phyloP scores from a whole-genome alignment of 805 yeast species.

The Martiniozyma abietophila region DNA sequence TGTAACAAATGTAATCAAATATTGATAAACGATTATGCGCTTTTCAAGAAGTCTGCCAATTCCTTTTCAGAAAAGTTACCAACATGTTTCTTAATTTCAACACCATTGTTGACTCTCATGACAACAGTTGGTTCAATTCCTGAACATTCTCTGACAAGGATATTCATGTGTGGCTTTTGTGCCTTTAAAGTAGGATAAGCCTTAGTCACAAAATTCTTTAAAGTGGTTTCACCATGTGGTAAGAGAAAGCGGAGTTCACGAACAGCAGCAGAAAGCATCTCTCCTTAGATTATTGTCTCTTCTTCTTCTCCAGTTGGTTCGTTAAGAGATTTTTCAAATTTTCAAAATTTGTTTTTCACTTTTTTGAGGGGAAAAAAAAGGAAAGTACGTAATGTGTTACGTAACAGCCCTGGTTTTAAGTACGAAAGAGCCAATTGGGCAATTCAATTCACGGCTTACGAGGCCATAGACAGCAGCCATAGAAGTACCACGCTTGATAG shows the following conservation, averaged over 20 bases:
- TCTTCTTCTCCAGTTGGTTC: conserved; percentile 7
- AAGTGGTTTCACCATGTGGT: conserved; percentile 65
- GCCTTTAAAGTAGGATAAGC: conserved; percentile 59
- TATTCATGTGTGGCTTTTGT: conserved; percentile 58
- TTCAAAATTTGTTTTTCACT: conserved; percentile 22
- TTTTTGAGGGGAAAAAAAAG: conserved; percentile 21
- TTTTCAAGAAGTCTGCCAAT: conserved; percentile 21
- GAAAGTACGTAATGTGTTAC: conserved; percentile 52
- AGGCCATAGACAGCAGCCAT: conserved; percentile 3
- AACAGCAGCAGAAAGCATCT: conserved; percentile 40
- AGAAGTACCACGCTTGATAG: too few species aligned
- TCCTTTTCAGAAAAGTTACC: conserved; percentile 40
- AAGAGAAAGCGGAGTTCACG: conserved; percentile 77
- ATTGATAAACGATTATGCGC: neutral
- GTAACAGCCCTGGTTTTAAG: conserved; percentile 40
- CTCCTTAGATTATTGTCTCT: conserved; percentile 16
- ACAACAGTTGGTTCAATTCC: conserved; percentile 67
- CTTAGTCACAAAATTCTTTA: conserved; percentile 50
- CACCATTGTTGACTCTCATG: conserved; percentile 59
- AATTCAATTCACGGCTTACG: neutral
- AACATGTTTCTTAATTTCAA: conserved; percentile 39
- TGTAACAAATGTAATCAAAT: too few species aligned
- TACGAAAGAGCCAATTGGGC: conserved; percentile 12
- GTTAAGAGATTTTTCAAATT: conserved; percentile 17
- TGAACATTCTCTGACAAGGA: conserved; percentile 67